Base-by-base conservation (phyloP, 257 asterid species). In the Salvia miltiorrhiza region DNA sequence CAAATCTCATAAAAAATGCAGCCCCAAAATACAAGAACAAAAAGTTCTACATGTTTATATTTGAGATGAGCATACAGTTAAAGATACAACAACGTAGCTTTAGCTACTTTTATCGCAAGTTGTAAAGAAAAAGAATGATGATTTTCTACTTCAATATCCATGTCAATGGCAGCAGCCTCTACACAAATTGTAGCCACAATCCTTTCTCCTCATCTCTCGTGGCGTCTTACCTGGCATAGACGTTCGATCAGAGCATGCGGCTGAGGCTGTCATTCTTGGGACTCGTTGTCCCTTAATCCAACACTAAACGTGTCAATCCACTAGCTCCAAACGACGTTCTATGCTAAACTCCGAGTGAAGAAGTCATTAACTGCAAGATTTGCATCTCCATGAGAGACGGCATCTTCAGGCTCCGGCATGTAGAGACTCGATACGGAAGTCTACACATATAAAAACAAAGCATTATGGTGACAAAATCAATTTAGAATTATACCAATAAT, bases 381-480 rank as follows among this genome's bases (percentile, higher is more conserved):
- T 52, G 97, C 88, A 82, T 94, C 99, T 62, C 99, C 99, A 65
- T 94, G 99, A 5, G 97, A 63, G 20, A 93, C 99, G 5, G 97
- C 99, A 69, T 93, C 99, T 72, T 93, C 99, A 57, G 97, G 97
- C 63, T 90, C 99, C 3, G 99, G 99, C 95, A 93, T 89, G 79
- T 37, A 88, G 23, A 93, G 91, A 76, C 74, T 91, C 35, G 88
- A 75, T 65, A 74, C 83, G 56, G 96, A 86, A 71, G 87, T 88
- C 99, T 94, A 80, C 60, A 62, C 70, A 72, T 47, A 70, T 61
- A 71, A 21, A 30, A 56, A 67, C 23, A 7, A 28, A 4, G 44
- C 32, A 60, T 62, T 10, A 8, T 8, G 48, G 41, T 47, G 26
- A 44, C 16, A 63, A 28, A 47, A 28, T 59, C 40, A 65, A 30